Conservation (phyloP, 2,329 filamentous ascomycete genomes). For the Pyricularia sp. region DNA sequence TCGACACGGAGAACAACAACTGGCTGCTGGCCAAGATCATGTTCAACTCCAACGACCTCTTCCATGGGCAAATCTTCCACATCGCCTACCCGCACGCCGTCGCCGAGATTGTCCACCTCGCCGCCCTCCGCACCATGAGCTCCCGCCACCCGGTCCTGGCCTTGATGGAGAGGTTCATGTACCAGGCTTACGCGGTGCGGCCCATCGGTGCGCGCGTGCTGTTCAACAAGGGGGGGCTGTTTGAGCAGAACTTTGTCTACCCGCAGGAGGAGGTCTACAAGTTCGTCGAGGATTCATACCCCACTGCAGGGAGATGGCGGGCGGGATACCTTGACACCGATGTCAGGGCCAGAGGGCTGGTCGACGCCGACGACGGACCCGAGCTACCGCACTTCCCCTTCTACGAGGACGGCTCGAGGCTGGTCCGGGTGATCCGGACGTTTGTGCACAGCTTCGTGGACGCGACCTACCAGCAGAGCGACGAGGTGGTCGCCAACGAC, state of each 20-base stretch:
- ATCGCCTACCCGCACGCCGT: conserved; percentile 32
- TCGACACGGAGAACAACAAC: conserved; percentile 29
- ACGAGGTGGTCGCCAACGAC: conserved; percentile 23
- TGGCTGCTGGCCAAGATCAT: conserved; percentile 42
- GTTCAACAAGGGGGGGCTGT: conserved; percentile 18
- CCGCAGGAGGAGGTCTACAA: conserved; percentile 18
- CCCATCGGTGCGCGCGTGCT: conserved; percentile 15
- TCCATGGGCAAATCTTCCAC: conserved; percentile 32
- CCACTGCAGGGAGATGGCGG: conserved; percentile 21
- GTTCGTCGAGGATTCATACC: conserved; percentile 20
- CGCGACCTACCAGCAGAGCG: conserved; percentile 28
- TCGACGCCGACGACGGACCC: conserved; percentile 24
- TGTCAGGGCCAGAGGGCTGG: conserved; percentile 28
- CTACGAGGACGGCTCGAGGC: conserved; percentile 28
- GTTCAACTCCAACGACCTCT: conserved; percentile 38
- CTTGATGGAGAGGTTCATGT: conserved; percentile 24
- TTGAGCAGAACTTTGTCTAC: conserved; percentile 22
- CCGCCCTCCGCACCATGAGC: conserved; percentile 35
- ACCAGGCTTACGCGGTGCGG: conserved; percentile 20
- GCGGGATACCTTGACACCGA: conserved; percentile 28
- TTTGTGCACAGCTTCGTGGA: conserved; percentile 32
- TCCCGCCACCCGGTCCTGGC: conserved; percentile 32
- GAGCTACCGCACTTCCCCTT: conserved; percentile 31
- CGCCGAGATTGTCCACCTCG: conserved; percentile 31
- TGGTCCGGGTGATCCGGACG: conserved; percentile 22